Conservation (phyloP, 352 stramenopile genomes). For the Globisporangium takayamanum region DNA sequence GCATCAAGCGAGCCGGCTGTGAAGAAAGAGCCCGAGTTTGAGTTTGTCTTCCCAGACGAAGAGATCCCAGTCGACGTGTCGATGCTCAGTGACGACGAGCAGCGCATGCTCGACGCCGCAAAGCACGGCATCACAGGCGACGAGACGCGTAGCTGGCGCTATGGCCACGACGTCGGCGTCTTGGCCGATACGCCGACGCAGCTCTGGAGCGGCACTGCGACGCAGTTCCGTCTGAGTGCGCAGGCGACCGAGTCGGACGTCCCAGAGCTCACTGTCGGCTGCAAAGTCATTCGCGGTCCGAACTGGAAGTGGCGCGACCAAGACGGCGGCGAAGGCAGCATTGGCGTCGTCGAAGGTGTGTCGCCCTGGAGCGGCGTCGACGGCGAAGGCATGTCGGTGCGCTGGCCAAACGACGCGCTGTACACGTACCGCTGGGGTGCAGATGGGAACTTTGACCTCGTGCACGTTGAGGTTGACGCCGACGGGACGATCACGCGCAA, state of each 20-base stretch:
- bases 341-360: slow-evolving; percentile 78
- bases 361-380: slow-evolving; percentile 86
- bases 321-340: slow-evolving; percentile 79
- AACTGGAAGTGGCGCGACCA: slow-evolving; percentile 89
- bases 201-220: slow-evolving; percentile 74
- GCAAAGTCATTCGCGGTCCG: slow-evolving; percentile 84
- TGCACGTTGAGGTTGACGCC: slow-evolving; percentile 81
- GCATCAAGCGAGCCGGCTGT: slow-evolving; percentile 1
- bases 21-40: slow-evolving; percentile 38
- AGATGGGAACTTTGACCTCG: slow-evolving; percentile 82
- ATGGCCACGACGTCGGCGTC: slow-evolving; percentile 71
- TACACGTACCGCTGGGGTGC: slow-evolving; percentile 88
- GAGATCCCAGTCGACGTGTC: slow-evolving; percentile 53
- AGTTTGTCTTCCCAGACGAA: slow-evolving; percentile 63
- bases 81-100: slow-evolving; percentile 48
- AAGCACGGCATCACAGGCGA: slow-evolving; percentile 66
- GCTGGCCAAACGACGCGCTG: slow-evolving; percentile 83
- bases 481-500: slow-evolving; percentile 65
- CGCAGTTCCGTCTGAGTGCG: slow-evolving; percentile 53
- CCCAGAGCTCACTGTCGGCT: slow-evolving; percentile 69
- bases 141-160: slow-evolving; percentile 43
- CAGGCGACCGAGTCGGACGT: slow-evolving; percentile 37
- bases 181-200: slow-evolving; percentile 59
- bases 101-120: slow-evolving; percentile 51
- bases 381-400: slow-evolving; percentile 85